Conservation (phyloP, 345 rosid genomes). For the Lepidium sativum region DNA sequence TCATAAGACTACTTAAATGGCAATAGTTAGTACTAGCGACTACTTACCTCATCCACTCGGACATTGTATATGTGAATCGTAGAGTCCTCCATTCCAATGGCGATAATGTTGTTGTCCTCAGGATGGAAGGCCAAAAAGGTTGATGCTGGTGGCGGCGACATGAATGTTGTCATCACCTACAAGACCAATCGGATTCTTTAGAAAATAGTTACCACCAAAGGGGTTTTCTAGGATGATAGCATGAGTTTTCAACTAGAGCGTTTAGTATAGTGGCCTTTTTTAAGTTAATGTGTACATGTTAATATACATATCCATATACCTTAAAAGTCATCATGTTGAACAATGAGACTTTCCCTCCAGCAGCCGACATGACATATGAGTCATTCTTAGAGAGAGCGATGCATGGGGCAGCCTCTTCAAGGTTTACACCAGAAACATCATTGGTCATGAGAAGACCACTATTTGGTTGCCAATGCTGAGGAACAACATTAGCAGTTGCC, state of each 20-base stretch:
- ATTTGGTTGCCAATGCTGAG: constrained; percentile 89
- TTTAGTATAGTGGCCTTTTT: background rate
- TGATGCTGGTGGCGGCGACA: constrained; percentile 77
- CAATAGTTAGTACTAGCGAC: background rate
- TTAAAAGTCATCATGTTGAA: constrained; percentile 93
- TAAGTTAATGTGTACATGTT: background rate
- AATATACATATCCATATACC: constrained; percentile 38
- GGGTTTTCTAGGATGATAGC: background rate
- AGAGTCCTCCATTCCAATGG: constrained; percentile 91
- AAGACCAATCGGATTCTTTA: constrained; percentile 1
- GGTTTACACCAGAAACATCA: constrained; percentile 67
- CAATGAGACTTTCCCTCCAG: constrained; percentile 84
- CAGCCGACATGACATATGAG: constrained; percentile 85
- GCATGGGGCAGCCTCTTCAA: constrained; percentile 80
- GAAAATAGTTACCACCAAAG: background rate
- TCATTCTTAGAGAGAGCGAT: constrained; percentile 92
- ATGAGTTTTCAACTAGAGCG: background rate
- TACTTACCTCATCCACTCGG: constrained; percentile 67
- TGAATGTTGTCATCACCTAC: constrained; percentile 89
- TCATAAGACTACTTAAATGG: background rate
- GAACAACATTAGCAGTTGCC: constrained; percentile 69
- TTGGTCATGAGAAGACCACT: constrained; percentile 88
- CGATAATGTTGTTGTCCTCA: constrained; percentile 76
- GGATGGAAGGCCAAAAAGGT: constrained; percentile 88
- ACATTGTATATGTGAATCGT: constrained; percentile 76